Base-by-base conservation (phyloP, 495 filamentous ascomycete genomes). In the Talaromyces ruber region DNA sequence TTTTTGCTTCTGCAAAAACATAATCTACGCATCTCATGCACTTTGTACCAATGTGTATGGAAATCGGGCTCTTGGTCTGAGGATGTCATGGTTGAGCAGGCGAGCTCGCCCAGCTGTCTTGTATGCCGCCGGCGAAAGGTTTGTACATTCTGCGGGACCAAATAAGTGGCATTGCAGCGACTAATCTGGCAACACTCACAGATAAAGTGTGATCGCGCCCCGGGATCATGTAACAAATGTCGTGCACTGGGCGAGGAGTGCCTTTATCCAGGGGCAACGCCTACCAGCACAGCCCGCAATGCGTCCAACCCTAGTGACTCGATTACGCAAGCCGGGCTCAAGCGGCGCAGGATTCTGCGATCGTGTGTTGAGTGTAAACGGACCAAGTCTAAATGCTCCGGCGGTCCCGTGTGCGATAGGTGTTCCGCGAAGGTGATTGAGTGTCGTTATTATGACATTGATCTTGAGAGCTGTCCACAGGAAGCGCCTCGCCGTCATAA, bases 51-150 rank as follows among this genome's bases (percentile, higher is more conserved):
- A 32, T 9, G 30, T 9, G 30, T 9, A 6, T 32, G 30, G 30
- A 11, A 57, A 30, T 6, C 30, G 25, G 54, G 25, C 25, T 30
- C 30, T 9, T 30, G 11, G 30, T 6, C 26, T 18, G 28, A 18
- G 8, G 26, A 57, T 57, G 54, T 32, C 54, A 57, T 57, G 54
- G 54, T 6, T 30, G 54, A 57, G 26, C 28, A 26, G n/a, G 30
- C n/a, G 12, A 22, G n/a, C 12, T 28, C 52, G 6, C 14, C 54
- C 5, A 57, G 54, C 16, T 57, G 54, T 32, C 25, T 57, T 9
- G 30, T 57, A 28, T 57, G 54, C 28, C 54, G 54, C 8, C 54
- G 54, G n/a, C 54, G 54, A 18, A 57, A 57, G 54, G 54, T 57
- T 26, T 11, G 54, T 57, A 57, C 1, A 22, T 16, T 52, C 47